phyloP scores from a whole-genome alignment of 225 moss, liverwort and hornwort species.

The Antitrichia curtipendula region DNA sequence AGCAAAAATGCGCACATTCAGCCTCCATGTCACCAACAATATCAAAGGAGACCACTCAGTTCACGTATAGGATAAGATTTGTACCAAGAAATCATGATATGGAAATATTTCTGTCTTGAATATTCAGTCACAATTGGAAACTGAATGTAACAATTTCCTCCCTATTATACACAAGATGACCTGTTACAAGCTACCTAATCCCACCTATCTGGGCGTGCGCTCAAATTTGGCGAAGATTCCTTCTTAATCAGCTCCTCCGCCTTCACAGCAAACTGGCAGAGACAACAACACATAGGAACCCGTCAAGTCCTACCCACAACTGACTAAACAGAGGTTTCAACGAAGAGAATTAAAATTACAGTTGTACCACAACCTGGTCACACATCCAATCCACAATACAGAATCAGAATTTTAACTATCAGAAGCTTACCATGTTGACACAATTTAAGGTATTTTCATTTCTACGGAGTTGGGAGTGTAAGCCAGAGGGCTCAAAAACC shows the following conservation, averaged over 20 bases:
- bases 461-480: background rate
- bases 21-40: background rate
- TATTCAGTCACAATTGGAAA: background rate
- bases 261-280: constrained; percentile 35
- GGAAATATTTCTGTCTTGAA: background rate
- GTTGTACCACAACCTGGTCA: background rate
- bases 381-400: background rate
- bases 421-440: background rate
- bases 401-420: background rate
- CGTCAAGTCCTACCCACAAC: background rate
- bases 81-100: background rate
- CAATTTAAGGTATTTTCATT: background rate
- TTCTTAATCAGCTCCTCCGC: constrained; percentile 29
- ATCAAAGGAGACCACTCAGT: background rate
- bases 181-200: constrained; percentile 2
- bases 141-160: background rate
- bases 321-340: background rate
- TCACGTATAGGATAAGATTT: background rate
- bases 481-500: background rate
- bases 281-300: background rate
- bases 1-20: background rate
- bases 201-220: constrained; percentile 24
- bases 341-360: background rate
- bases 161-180: background rate
- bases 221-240: constrained; percentile 1